Conservation (phyloP, 305 asterid species). For the Solanum hybrid region DNA sequence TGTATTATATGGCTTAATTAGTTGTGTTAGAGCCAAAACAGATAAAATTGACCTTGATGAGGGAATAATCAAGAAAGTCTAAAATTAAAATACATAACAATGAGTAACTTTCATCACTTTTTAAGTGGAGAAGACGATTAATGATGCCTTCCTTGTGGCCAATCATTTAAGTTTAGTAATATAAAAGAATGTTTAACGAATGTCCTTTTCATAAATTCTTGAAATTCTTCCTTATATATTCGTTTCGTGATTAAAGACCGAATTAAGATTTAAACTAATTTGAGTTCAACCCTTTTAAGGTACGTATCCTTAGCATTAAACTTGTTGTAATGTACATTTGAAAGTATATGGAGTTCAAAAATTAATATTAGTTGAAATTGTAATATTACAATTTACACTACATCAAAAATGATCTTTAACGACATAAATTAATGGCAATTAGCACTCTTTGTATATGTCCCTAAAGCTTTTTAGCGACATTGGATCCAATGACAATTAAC, state of each 20-base stretch:
- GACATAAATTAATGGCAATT: too few species aligned
- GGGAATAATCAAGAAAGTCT: background rate
- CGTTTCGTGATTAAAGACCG: background rate
- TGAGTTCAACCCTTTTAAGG: background rate
- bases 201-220: background rate
- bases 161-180: background rate
- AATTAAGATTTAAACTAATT: background rate
- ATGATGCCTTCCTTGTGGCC: constrained; percentile 23
- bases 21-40: background rate
- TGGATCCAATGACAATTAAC: too few species aligned
- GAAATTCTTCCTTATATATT: background rate
- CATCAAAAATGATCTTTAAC: too few species aligned
- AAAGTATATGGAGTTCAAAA: background rate
- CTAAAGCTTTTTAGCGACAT: too few species aligned
- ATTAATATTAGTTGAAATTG: background rate
- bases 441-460: too few species aligned
- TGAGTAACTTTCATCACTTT: background rate
- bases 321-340: background rate
- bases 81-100: background rate
- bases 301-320: background rate
- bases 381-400: too few species aligned
- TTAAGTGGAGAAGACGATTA: constrained; percentile 4
- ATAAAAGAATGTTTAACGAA: background rate
- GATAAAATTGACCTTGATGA: background rate
- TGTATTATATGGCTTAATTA: background rate